phyloP scores from a whole-genome alignment of 306 rosid genomes.

The Casuarina glauca region DNA sequence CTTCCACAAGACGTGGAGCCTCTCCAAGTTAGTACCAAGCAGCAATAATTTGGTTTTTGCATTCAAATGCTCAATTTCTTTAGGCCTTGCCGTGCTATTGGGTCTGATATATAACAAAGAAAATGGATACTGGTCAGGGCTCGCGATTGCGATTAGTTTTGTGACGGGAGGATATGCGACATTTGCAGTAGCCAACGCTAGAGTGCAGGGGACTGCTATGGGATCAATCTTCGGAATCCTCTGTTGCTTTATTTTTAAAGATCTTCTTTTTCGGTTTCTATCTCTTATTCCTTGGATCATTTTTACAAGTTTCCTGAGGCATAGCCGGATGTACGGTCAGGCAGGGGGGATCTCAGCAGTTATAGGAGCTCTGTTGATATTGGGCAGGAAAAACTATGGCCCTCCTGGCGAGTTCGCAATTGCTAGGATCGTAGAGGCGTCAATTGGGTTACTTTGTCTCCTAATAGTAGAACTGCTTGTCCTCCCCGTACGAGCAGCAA shows the following conservation, averaged over 20 bases:
- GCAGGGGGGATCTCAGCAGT: conserved; percentile 70
- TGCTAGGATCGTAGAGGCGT: conserved; percentile 64
- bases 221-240: conserved; percentile 73
- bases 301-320: conserved; percentile 57
- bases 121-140: conserved; percentile 75
- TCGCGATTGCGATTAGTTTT: conserved; percentile 60
- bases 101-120: conserved; percentile 57
- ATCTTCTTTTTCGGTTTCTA: conserved; percentile 37
- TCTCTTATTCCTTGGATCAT: conserved; percentile 70
- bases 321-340: conserved; percentile 75
- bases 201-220: conserved; percentile 78
- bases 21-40: conserved; percentile 36
- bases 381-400: conserved; percentile 65
- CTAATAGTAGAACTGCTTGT: conserved; percentile 48
- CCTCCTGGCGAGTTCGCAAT: conserved; percentile 61
- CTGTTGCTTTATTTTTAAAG: conserved; percentile 44
- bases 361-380: conserved; percentile 61
- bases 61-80: conserved; percentile 61
- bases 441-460: conserved; percentile 69
- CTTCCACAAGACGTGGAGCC: conserved; percentile 26
- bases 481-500: conserved; percentile 60
- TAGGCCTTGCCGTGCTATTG: conserved; percentile 64
- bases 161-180: conserved; percentile 53
- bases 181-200: conserved; percentile 62
- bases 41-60: conserved; percentile 50